Evolutionary conservation across 2,329 filamentous ascomycete species (phyloP).

Genomic region (Falciphora oryzae): DNA sequence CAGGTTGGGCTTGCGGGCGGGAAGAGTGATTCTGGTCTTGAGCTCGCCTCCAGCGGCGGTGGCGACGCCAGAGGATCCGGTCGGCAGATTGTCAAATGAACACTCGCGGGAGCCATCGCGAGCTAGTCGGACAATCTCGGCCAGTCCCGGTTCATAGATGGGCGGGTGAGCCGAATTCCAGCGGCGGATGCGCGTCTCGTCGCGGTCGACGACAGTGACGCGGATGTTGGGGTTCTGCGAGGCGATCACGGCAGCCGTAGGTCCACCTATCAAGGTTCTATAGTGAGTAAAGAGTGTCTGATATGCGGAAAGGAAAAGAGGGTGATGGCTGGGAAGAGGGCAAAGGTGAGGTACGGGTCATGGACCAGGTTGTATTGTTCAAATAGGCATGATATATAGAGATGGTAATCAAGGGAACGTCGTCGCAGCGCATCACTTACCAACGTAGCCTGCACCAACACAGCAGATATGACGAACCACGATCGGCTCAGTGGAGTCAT

Average conservation of each 20-base stretch:
- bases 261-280: slow-evolving; percentile 50
- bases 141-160: slow-evolving; percentile 69
- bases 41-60: background rate
- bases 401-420: background rate
- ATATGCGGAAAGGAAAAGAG: background rate
- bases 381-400: background rate
- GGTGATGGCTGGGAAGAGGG: no score
- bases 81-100: slow-evolving; percentile 32
- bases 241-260: slow-evolving; percentile 69
- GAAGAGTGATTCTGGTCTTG: slow-evolving; percentile 20
- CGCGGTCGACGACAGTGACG: slow-evolving; percentile 70
- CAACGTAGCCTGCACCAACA: slow-evolving; percentile 70
- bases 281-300: background rate
- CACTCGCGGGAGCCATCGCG: slow-evolving; percentile 50
- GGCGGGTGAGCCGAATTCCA: slow-evolving; percentile 72
- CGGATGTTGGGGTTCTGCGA: slow-evolving; percentile 64
- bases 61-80: background rate
- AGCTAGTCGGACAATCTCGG: slow-evolving; percentile 59
- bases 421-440: slow-evolving; percentile 38
- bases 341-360: no score
- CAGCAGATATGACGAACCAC: slow-evolving; percentile 59
- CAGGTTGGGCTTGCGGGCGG: slow-evolving; percentile 56
- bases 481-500: background rate
- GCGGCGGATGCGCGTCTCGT: slow-evolving; percentile 56
- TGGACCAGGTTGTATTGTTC: no score